Conservation (phyloP, 768 basidiomycete species). For the Asterophora parasitica region DNA sequence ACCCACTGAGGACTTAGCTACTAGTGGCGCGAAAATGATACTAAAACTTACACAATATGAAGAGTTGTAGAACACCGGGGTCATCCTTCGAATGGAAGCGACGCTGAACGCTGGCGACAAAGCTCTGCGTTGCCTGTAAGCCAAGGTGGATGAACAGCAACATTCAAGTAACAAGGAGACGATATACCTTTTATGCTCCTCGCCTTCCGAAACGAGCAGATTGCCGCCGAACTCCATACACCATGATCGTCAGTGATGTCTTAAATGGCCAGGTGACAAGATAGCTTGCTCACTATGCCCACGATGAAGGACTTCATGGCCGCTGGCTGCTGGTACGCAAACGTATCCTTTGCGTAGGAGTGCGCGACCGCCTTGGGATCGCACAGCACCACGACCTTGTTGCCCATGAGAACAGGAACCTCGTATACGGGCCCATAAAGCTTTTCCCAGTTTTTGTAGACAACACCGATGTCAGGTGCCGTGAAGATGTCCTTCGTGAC, state of each 20-base stretch:
- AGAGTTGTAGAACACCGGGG: slow-evolving; percentile 31
- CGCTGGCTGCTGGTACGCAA: slow-evolving; percentile 19
- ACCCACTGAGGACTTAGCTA: no score
- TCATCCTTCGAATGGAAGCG: slow-evolving; percentile 31
- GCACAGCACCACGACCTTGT: slow-evolving; percentile 19
- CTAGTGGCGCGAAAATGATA: no score
- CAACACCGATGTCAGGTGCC: slow-evolving; percentile 10
- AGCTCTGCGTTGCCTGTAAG: slow-evolving; percentile 33
- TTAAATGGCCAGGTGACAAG: not conserved
- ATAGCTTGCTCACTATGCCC: slow-evolving; percentile 17
- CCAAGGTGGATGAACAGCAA: not conserved
- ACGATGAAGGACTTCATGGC: slow-evolving; percentile 22
- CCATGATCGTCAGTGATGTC: not conserved
- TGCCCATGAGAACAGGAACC: slow-evolving; percentile 16
- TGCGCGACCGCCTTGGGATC: slow-evolving; percentile 24
- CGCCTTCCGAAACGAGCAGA: slow-evolving; percentile 37
- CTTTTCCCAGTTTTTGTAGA: slow-evolving; percentile 22
- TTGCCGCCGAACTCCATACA: slow-evolving; percentile 27
- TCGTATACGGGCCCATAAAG: slow-evolving; percentile 23
- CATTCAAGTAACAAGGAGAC: not conserved
- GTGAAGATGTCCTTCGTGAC: slow-evolving; percentile 7
- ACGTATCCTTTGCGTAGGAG: slow-evolving; percentile 23
- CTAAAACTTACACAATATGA: no score
- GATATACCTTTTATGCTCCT: slow-evolving; percentile 35
- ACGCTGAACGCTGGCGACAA: slow-evolving; percentile 38